Evolutionary conservation across 2,329 filamentous ascomycete genomes (phyloP).

Genomic region (Exophiala lecanii-corni): DNA sequence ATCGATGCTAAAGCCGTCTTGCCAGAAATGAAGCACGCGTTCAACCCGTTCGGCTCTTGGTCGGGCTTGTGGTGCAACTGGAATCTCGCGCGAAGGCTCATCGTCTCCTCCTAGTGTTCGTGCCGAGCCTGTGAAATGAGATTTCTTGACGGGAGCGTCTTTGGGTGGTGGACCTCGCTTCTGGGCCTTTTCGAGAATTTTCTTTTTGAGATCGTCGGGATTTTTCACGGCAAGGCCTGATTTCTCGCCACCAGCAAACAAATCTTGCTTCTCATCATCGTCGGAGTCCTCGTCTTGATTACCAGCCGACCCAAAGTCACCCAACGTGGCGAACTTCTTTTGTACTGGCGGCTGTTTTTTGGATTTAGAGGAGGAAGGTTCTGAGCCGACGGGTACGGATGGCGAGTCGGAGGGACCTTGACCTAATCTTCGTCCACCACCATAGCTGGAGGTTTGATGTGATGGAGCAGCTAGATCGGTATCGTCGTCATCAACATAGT

Average conservation of each 20-base stretch:
- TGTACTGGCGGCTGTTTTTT: constrained; percentile 27
- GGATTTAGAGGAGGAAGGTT: constrained; percentile 31
- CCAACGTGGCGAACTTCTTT: constrained; percentile 47
- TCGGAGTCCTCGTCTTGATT: constrained; percentile 48
- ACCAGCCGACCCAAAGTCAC: constrained; percentile 37
- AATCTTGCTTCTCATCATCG: constrained; percentile 50
- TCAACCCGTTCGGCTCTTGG: constrained; percentile 47
- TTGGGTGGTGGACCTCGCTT: constrained; percentile 28
- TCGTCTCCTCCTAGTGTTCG: constrained; percentile 64
- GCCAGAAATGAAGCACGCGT: constrained; percentile 60
- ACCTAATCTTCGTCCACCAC: constrained; percentile 33
- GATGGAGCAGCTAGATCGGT: constrained; percentile 9
- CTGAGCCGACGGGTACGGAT: constrained; percentile 29
- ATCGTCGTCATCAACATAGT: constrained; percentile 29
- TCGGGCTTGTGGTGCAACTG: constrained; percentile 44
- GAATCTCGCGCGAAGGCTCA: constrained; percentile 53
- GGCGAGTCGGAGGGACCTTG: constrained; percentile 27
- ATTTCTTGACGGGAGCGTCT: constrained; percentile 24
- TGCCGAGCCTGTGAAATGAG: constrained; percentile 57
- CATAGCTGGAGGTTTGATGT: constrained; percentile 15
- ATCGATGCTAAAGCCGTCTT: constrained; percentile 62
- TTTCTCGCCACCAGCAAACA: constrained; percentile 64
- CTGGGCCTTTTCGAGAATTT: constrained; percentile 46
- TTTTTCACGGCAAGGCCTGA: constrained; percentile 65
- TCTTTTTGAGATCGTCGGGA: constrained; percentile 52